These are phyloP conservation scores for Oidiodendron maius DNA, from an alignment of 495 filamentous ascomycete genomes.

Conservation along the genomic window DNA sequence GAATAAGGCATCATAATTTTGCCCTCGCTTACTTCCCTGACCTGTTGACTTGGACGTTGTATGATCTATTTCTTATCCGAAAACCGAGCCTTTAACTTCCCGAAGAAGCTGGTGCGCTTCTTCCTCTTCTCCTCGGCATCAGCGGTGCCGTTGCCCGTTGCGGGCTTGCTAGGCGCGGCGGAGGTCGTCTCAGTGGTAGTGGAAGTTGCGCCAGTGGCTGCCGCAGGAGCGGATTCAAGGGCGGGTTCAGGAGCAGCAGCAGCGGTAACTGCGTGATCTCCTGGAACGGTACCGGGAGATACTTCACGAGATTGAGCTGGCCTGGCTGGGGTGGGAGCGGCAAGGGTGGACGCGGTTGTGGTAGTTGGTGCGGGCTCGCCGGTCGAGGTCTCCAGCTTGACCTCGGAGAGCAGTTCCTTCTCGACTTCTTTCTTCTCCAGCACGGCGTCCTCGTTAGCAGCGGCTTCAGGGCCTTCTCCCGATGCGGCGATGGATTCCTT, in stretches of 20 bases:
- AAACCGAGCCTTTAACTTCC: conserved; percentile 53
- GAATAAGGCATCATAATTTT: no score
- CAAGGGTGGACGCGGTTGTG: conserved; percentile 3
- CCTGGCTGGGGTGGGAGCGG: conserved; percentile 13
- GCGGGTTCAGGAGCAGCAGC: no score
- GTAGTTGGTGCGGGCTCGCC: conserved; percentile 49
- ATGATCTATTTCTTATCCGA: conserved; percentile 16
- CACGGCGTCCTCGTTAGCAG: conserved; percentile 59
- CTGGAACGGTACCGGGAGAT: conserved; percentile 20
- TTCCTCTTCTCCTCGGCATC: conserved; percentile 36
- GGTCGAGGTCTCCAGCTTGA: conserved; percentile 38
- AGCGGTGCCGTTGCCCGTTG: conserved; percentile 14
- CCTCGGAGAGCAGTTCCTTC: conserved; percentile 51
- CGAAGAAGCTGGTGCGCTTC: conserved; percentile 51
- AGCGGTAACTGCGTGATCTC: conserved; percentile 13
- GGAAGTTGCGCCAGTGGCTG: conserved; percentile 9
- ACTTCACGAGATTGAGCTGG: conserved; percentile 20
- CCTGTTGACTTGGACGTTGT: no score
- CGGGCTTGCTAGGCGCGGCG: conserved; percentile 8
- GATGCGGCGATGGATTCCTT: conserved; percentile 66
- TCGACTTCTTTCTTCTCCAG: conserved; percentile 75
- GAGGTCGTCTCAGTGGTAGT: conserved; percentile 14
- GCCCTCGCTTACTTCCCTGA: no score
- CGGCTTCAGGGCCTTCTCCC: conserved; percentile 61
- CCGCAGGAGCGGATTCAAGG: conserved; percentile 15